A percentile compares a stretch with the other conserved stretches of the same genome.
phyloP scores from a whole-genome alignment of 2,329 filamentous ascomycete genomes.

The Microcera coccophila region DNA sequence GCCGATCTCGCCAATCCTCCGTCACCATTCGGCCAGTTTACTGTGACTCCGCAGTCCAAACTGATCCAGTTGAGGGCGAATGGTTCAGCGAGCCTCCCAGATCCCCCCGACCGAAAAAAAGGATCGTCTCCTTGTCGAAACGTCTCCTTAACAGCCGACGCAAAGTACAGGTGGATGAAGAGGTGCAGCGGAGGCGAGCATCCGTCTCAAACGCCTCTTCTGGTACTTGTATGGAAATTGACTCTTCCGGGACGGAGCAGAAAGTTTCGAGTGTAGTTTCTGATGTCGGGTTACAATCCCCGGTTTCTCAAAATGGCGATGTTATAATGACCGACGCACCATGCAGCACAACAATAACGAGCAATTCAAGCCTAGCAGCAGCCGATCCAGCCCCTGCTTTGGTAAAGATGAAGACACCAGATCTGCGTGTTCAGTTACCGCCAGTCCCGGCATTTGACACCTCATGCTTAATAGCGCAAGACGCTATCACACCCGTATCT shows the following conservation, averaged over 20 bases:
- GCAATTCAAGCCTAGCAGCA: too few species aligned
- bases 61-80: constrained; percentile 50
- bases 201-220: constrained; percentile 21
- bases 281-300: constrained; percentile 22
- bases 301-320: constrained; percentile 23
- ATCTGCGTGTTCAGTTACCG: constrained; percentile 54
- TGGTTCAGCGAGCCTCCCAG: constrained; percentile 45
- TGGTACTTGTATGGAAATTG: constrained; percentile 38
- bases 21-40: constrained; percentile 42
- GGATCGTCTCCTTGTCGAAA: constrained; percentile 51
- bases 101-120: constrained; percentile 40
- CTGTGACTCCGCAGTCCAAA: constrained; percentile 50
- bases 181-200: constrained; percentile 31
- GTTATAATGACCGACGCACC: constrained; percentile 31
- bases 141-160: constrained; percentile 49
- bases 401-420: constrained; percentile 40
- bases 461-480: constrained; percentile 32
- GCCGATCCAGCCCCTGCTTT: constrained; percentile 14
- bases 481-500: constrained; percentile 45
- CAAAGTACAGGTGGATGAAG: constrained; percentile 40
- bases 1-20: constrained; percentile 38
- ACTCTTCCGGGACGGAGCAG: constrained; percentile 34
- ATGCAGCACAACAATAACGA: constrained; percentile 7
- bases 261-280: constrained; percentile 19
- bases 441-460: constrained; percentile 50